Evolutionary conservation across 2,329 filamentous ascomycete species (phyloP).

Genomic region (Leptographium lundbergii): DNA sequence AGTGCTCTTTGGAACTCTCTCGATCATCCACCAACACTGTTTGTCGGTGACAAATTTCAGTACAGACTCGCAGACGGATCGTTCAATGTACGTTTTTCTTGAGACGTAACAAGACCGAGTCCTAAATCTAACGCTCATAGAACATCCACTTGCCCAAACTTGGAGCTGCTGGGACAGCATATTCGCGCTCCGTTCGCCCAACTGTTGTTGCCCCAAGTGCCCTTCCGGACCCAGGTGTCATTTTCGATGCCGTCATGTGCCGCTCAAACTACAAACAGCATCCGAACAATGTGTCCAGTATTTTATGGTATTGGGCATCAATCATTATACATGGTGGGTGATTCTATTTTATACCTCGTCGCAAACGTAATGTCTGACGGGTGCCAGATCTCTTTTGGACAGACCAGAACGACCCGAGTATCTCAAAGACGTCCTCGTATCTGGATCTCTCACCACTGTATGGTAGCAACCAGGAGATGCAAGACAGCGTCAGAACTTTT

Average conservation of each 20-base stretch:
- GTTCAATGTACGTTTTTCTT: constrained; percentile 37
- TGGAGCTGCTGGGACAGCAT: constrained; percentile 54
- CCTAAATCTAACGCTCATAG: constrained; percentile 17
- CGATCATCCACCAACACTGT: constrained; percentile 59
- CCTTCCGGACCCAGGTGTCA: constrained; percentile 50
- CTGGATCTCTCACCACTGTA: constrained; percentile 62
- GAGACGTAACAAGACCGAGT: not conserved
- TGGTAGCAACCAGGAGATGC: constrained; percentile 53
- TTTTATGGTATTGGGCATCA: constrained; percentile 62
- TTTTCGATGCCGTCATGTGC: constrained; percentile 52
- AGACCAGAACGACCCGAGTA: constrained; percentile 44
- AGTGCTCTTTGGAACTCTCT: constrained; percentile 58
- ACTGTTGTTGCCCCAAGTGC: constrained; percentile 47
- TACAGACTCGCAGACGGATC: constrained; percentile 61
- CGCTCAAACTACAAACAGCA: constrained; percentile 40
- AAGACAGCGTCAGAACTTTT: constrained; percentile 56
- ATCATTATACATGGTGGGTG: constrained; percentile 55
- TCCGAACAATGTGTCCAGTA: constrained; percentile 59
- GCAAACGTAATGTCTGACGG: too few relatives aligned
- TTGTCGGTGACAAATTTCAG: constrained; percentile 46
- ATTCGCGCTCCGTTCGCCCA: constrained; percentile 51
- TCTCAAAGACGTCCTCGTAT: constrained; percentile 58
- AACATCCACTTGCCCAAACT: constrained; percentile 54
- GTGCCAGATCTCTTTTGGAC: constrained; percentile 55
- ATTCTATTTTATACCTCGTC: too few relatives aligned